Percentiles rank a stretch among this genome's conserved stretches.
These are phyloP conservation scores for Articulospora tetracladia DNA, from an alignment of 495 filamentous ascomycete species.

Conservation along the genomic window DNA sequence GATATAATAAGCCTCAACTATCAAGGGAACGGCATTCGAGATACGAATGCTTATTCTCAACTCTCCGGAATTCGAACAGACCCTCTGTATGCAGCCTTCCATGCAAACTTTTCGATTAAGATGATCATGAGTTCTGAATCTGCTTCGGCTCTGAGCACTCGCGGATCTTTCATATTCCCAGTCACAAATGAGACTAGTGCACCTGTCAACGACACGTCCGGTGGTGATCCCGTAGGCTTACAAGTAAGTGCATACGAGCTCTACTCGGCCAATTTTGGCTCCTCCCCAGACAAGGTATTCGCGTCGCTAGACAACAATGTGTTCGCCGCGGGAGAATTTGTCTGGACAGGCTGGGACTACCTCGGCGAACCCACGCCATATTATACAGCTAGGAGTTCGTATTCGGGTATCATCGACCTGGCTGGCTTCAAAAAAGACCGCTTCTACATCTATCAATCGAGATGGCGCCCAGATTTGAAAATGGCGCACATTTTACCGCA, in stretches of 20 bases:
- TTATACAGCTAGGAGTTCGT: conserved; percentile 36
- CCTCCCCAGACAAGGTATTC: conserved; percentile 45
- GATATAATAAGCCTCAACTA: conserved; percentile 47
- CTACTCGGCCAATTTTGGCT: conserved; percentile 37
- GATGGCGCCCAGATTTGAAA: conserved; percentile 37
- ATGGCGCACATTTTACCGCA: conserved; percentile 45
- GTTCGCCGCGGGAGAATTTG: conserved; percentile 45
- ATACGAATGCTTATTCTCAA: conserved; percentile 10
- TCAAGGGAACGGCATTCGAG: conserved; percentile 41
- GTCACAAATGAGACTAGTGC: conserved; percentile 33
- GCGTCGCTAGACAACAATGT: conserved; percentile 35
- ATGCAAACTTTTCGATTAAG: conserved; percentile 35
- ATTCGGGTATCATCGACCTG: conserved; percentile 44
- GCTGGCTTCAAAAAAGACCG: conserved; percentile 47
- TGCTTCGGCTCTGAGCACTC: conserved; percentile 36
- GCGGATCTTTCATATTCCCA: conserved; percentile 46
- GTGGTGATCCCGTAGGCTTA: conserved; percentile 21
- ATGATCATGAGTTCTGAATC: conserved; percentile 41
- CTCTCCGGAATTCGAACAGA: conserved; percentile 3
- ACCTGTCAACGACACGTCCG: conserved; percentile 19
- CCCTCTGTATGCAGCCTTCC: conserved; percentile 34
- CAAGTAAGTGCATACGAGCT: conserved; percentile 45
- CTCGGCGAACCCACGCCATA: conserved; percentile 45
- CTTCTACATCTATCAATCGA: conserved; percentile 42
- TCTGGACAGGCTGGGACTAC: conserved; percentile 49